Conservation (phyloP, 768 basidiomycete species). For the Xanthoconium stramineum region DNA sequence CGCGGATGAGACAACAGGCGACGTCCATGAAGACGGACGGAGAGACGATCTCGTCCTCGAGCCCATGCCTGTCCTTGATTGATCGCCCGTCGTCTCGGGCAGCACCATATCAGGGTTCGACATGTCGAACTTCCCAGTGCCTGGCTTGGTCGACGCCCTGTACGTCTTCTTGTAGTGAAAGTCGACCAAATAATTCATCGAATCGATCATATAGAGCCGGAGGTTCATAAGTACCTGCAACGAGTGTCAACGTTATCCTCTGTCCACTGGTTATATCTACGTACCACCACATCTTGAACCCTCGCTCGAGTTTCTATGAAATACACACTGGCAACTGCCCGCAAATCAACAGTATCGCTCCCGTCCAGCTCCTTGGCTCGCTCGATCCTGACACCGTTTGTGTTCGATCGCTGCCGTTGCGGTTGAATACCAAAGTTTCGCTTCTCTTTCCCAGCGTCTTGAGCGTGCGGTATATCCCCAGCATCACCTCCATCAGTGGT, state of each 20-base stretch:
- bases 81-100: slow-evolving; percentile 54
- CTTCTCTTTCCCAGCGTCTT: slow-evolving; percentile 89
- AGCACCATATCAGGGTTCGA: slow-evolving; percentile 29
- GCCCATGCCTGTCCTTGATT: slow-evolving; percentile 43
- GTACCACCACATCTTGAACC: slow-evolving; percentile 88
- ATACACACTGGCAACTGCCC: slow-evolving; percentile 75
- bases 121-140: slow-evolving; percentile 72
- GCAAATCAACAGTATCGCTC: slow-evolving; percentile 54
- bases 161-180: slow-evolving; percentile 98
- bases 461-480: slow-evolving; percentile 94
- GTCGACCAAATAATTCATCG: slow-evolving; percentile 94
- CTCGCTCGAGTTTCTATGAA: slow-evolving; percentile 92
- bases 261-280: slow-evolving; percentile 24
- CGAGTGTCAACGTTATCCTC: neutral
- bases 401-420: slow-evolving; percentile 33
- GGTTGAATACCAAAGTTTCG: slow-evolving; percentile 52
- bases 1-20: slow-evolving; percentile 88
- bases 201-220: slow-evolving; percentile 95
- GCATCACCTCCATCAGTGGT: slow-evolving; percentile 98
- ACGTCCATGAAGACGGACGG: slow-evolving; percentile 98
- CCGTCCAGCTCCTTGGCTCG: slow-evolving; percentile 63
- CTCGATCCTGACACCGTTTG: slow-evolving; percentile 49
- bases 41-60: slow-evolving; percentile 65
- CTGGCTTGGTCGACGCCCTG: slow-evolving; percentile 63
- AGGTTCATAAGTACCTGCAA: slow-evolving; percentile 91